Conservation (phyloP, 768 basidiomycete genomes). For the Pluteus cervinus region DNA sequence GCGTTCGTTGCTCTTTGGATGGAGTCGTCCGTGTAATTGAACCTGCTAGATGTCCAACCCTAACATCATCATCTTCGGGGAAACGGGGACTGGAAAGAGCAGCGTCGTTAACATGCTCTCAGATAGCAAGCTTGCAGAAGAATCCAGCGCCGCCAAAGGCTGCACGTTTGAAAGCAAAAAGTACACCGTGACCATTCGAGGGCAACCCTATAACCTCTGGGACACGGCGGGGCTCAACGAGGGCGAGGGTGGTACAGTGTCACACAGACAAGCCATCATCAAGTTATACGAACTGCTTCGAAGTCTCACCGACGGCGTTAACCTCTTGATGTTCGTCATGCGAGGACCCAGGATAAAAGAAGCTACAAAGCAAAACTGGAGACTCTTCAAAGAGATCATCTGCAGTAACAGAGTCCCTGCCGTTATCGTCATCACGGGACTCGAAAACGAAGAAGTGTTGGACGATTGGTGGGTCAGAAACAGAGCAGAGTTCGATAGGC, state of each 20-base stretch:
- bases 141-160: slow-evolving; percentile 24
- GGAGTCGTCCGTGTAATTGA: background rate
- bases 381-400: slow-evolving; percentile 29
- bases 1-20: too few species aligned
- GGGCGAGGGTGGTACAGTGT: slow-evolving; percentile 16
- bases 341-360: slow-evolving; percentile 30
- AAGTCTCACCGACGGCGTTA: slow-evolving; percentile 27
- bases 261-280: slow-evolving; percentile 14
- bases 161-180: slow-evolving; percentile 27
- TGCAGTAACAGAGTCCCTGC: slow-evolving; percentile 32
- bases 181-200: slow-evolving; percentile 19
- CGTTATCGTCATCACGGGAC: slow-evolving; percentile 29
- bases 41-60: background rate
- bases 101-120: slow-evolving; percentile 37
- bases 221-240: slow-evolving; percentile 38
- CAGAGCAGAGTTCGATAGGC: slow-evolving; percentile 18
- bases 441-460: slow-evolving; percentile 24
- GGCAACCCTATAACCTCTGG: slow-evolving; percentile 20
- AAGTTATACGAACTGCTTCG: slow-evolving; percentile 24
- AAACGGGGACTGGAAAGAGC: slow-evolving; percentile 33
- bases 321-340: slow-evolving; percentile 34
- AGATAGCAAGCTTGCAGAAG: slow-evolving; percentile 17
- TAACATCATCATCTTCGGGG: slow-evolving; percentile 35
- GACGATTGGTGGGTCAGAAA: slow-evolving; percentile 30
- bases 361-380: slow-evolving; percentile 29